These are phyloP conservation scores for Castanea mollissima DNA, from an alignment of 306 rosid species.

Conservation along the genomic window DNA sequence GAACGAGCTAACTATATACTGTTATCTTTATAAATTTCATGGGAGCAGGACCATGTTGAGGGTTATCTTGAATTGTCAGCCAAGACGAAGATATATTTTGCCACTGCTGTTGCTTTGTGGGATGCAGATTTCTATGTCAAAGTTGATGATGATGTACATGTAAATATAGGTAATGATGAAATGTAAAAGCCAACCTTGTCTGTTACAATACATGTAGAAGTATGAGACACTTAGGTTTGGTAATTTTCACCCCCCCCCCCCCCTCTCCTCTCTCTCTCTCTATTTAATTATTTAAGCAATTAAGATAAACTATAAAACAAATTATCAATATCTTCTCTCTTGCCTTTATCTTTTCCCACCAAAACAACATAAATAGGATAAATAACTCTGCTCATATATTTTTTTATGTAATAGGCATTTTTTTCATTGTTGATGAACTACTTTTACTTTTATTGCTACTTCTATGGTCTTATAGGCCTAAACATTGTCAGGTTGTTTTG, in stretches of 20 bases:
- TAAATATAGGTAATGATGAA: slow-evolving; percentile 44
- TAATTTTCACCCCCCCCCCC: too few species aligned
- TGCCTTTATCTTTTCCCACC: too few species aligned
- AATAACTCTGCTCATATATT: too few species aligned
- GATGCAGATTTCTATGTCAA: slow-evolving; percentile 61
- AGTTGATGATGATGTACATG: slow-evolving; percentile 65
- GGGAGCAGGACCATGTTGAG: slow-evolving; percentile 55
- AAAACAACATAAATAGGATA: too few species aligned
- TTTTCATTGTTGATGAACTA: too few species aligned
- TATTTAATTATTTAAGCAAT: not conserved
- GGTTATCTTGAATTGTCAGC: slow-evolving; percentile 65
- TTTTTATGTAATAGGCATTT: too few species aligned
- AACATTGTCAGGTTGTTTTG: too few species aligned
- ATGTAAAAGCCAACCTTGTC: not conserved
- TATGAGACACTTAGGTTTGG: not conserved
- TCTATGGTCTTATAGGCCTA: too few species aligned
- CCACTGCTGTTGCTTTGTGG: slow-evolving; percentile 51
- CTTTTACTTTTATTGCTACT: too few species aligned
- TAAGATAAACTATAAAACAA: too few species aligned
- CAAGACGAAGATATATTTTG: slow-evolving; percentile 53
- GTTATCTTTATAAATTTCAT: not conserved
- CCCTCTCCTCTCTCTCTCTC: not conserved
- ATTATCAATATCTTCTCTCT: too few species aligned
- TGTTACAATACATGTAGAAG: not conserved
- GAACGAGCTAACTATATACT: not conserved